Base-by-base conservation (phyloP, 1,284 basidiomycete species). In the Puccinia triticina region DNA sequence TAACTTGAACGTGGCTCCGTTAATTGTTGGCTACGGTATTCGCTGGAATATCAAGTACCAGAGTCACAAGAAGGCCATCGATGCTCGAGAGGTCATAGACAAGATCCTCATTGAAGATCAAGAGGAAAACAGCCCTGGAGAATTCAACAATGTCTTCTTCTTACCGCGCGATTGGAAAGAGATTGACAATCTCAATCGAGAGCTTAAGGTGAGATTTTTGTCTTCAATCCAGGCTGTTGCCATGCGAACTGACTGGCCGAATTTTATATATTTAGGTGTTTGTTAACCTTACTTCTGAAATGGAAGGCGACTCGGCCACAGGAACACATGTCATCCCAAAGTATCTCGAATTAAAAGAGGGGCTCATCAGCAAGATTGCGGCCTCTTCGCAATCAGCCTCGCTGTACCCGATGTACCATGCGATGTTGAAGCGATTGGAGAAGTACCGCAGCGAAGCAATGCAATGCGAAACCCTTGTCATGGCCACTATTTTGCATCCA, bases 11-110 rank as follows among this genome's bases (percentile, higher is more conserved):
- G 55, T n/a, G 23, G 10, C 21, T 21, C 29, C 40, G 0, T 46
- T 72, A 26, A 72, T 72, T 72, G 43, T 40, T 0, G 69, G 69
- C 14, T 37, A 72, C 48, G 69, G 69, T 18, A 72, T 72, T n/a
- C n/a, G n/a, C n/a, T n/a, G n/a, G n/a, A n/a, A n/a, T n/a, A n/a
- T n/a, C n/a, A n/a, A n/a, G n/a, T 72, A 72, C 48, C 32, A 72
- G n/a, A 72, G 69, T 32, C 37, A 32, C 26, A 32, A 72, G 34
- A 37, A 46, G 46, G 69, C 69, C 21, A 43, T 40, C 21, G 26
- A 43, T 21, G 67, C 67, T 48, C 32, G 40, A 21, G 67, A 37
- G 34, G 40, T 72, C n/a, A 72, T 59, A 29, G 29, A n/a, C 23
- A 7, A 59, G 23, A 59, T 29, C 8, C 55, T 59, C 55, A 59